These are phyloP conservation scores for Gossypium trilobum DNA, from an alignment of 441 rosid species.

Conservation along the genomic window DNA sequence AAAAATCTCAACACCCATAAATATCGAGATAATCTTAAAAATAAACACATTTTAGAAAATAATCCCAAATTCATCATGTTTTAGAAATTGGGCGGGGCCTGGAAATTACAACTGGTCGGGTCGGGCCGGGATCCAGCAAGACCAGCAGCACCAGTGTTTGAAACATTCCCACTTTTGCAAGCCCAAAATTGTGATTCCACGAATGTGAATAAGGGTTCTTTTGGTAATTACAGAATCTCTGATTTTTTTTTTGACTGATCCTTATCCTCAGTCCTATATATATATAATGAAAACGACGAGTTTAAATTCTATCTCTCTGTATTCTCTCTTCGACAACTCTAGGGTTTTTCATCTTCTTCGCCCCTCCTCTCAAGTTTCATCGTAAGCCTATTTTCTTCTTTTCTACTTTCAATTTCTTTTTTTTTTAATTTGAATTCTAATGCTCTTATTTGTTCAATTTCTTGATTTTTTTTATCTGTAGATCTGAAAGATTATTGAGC, in stretches of 20 bases:
- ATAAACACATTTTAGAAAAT: too few species aligned
- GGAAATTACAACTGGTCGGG: not conserved
- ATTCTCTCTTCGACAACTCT: slow-evolving; percentile 14
- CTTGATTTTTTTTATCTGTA: not conserved
- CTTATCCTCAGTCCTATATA: not conserved
- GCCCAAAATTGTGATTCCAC: not conserved
- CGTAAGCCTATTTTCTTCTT: not conserved
- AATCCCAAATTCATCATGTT: too few species aligned
- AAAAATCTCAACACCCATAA: too few species aligned
- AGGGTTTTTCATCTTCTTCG: slow-evolving; percentile 24
- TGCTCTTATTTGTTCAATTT: not conserved
- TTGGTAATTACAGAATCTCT: not conserved
- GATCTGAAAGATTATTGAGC: not conserved
- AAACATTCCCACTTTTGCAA: not conserved
- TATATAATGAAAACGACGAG: not conserved
- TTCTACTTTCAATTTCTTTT: not conserved
- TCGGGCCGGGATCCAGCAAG: not conserved
- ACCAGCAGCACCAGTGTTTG: not conserved
- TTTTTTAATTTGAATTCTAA: not conserved
- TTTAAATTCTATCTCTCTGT: not conserved
- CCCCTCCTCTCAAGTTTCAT: not conserved
- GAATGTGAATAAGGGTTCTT: not conserved
- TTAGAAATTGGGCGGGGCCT: not conserved
- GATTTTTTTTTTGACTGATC: not conserved
- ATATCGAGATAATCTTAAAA: too few species aligned